Evolutionary conservation across 192 early-diverging fungal genomes (phyloP).

Genomic region (Backusella mclennaniae): DNA sequence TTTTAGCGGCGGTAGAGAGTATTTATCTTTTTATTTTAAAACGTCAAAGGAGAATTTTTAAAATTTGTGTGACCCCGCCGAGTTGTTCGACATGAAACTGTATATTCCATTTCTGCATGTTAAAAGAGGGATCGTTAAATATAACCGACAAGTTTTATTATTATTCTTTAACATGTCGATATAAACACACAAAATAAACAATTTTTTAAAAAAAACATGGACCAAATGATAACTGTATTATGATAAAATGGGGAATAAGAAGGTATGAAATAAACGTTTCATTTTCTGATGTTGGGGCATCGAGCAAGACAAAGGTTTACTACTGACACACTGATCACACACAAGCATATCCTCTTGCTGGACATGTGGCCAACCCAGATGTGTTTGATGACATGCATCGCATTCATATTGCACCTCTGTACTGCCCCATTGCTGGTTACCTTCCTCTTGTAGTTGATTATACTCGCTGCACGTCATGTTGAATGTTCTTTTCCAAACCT

Average conservation of each 20-base stretch:
- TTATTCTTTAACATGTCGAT: too few species aligned
- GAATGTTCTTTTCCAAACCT: not conserved
- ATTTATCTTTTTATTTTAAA: not conserved
- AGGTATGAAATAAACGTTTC: not conserved
- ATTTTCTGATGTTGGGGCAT: not conserved
- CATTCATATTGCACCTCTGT: not conserved
- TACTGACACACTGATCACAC: not conserved
- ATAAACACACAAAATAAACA: too few species aligned
- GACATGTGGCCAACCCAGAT: not conserved
- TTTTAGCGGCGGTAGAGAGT: not conserved
- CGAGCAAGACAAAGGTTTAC: not conserved
- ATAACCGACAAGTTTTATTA: too few species aligned
- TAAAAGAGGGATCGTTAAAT: not conserved
- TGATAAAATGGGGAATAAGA: not conserved
- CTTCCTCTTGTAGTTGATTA: not conserved
- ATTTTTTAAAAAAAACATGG: too few species aligned
- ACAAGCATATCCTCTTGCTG: not conserved
- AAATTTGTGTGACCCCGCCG: not conserved
- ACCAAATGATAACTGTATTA: not conserved
- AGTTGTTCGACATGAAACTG: too few species aligned
- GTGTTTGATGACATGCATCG: not conserved
- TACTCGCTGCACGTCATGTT: conserved; percentile 1
- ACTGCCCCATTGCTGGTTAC: not conserved
- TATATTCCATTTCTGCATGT: too few species aligned
- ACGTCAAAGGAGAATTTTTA: not conserved